These are phyloP conservation scores for Nitzschia palea DNA, from an alignment of 108 stramenopile genomes.

Conservation along the genomic window DNA sequence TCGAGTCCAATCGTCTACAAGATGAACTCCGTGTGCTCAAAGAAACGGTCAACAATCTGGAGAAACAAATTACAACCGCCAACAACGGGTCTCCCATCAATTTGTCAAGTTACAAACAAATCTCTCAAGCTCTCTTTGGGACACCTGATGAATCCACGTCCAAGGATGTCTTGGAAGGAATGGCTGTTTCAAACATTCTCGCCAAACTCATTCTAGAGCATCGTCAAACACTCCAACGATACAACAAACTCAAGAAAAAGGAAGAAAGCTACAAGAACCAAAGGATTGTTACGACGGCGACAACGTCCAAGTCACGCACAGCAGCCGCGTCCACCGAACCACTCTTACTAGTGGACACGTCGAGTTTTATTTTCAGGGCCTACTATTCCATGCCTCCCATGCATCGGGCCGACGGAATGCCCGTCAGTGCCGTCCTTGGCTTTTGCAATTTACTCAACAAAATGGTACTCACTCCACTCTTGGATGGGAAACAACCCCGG, in stretches of 20 bases:
- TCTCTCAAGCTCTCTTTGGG: conserved; percentile 68
- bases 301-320: neutral
- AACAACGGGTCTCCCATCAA: conserved; percentile 57
- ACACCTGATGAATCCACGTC: conserved; percentile 52
- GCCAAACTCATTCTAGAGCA: conserved; percentile 51
- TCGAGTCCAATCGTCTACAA: neutral
- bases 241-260: conserved; percentile 46
- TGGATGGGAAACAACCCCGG: conserved; percentile 66
- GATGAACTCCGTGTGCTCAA: neutral
- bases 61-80: conserved; percentile 8
- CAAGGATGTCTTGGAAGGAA: conserved; percentile 71
- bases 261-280: conserved; percentile 44
- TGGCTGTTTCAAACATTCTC: conserved; percentile 61
- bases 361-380: conserved; percentile 84
- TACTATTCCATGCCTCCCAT: conserved; percentile 87
- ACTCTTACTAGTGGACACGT: conserved; percentile 80
- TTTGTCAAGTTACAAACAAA: conserved; percentile 72
- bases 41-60: neutral
- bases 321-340: conserved; percentile 36
- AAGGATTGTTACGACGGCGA: neutral
- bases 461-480: conserved; percentile 54
- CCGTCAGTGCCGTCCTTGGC: conserved; percentile 81
- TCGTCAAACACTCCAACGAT: conserved; percentile 40
- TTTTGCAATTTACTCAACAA: conserved; percentile 89
- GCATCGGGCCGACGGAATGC: conserved; percentile 82